phyloP scores from a whole-genome alignment of 345 rosid genomes.

The Citrus australasica region DNA sequence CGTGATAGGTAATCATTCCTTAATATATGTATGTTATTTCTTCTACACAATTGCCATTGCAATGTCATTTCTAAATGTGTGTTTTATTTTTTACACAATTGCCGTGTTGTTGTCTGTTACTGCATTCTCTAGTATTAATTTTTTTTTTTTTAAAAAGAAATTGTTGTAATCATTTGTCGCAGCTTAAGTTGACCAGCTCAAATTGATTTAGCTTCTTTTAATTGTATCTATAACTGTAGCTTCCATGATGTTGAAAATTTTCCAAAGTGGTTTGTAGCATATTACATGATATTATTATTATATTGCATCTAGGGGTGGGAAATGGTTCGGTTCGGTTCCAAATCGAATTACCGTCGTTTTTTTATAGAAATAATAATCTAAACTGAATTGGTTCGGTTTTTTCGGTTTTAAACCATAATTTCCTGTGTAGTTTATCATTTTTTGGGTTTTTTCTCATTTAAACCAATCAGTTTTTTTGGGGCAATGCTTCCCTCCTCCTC shows the following conservation, averaged over 20 bases:
- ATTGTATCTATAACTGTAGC: neutral
- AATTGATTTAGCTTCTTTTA: neutral
- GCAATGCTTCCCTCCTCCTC: too few species aligned
- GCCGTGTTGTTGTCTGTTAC: neutral
- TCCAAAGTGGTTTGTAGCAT: neutral
- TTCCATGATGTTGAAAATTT: neutral
- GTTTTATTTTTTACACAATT: neutral
- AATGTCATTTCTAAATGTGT: neutral
- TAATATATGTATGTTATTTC: neutral
- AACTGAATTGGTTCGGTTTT: too few species aligned
- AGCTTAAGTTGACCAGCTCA: neutral
- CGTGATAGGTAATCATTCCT: constrained; percentile 52
- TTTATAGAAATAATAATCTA: too few species aligned
- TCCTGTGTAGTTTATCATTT: too few species aligned
- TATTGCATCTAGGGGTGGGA: neutral
- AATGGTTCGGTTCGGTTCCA: too few species aligned
- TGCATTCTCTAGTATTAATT: neutral
- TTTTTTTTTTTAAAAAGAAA: neutral
- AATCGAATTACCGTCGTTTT: too few species aligned
- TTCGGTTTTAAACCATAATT: too few species aligned
- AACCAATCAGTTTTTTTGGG: too few species aligned
- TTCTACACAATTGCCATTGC: neutral
- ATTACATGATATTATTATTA: neutral
- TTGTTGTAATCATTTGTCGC: neutral
- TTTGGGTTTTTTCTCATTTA: too few species aligned